These are phyloP conservation scores for Neurospora sp. DNA, from an alignment of 495 filamentous ascomycete species.

Conservation along the genomic window DNA sequence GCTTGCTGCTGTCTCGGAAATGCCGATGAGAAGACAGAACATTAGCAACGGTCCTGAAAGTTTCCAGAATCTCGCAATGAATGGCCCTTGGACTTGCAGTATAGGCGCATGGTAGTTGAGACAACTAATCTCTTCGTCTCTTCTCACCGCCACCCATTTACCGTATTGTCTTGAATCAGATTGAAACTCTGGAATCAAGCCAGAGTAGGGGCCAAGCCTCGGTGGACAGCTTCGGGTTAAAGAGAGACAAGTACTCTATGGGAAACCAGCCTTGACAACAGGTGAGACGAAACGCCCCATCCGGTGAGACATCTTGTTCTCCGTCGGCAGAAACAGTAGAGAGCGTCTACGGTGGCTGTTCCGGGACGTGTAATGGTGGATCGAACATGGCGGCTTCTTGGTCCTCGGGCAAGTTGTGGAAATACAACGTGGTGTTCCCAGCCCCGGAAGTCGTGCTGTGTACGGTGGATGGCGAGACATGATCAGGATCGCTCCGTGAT, in stretches of 20 bases:
- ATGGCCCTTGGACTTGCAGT: background rate
- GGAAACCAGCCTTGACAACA: background rate
- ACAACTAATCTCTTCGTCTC: background rate
- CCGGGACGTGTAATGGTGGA: background rate
- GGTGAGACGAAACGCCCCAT: background rate
- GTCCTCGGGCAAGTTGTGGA: background rate
- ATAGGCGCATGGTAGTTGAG: background rate
- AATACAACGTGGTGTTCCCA: background rate
- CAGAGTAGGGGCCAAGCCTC: background rate
- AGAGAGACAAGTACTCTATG: background rate
- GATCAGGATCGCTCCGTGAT: background rate
- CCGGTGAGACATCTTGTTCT: background rate
- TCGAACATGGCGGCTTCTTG: background rate
- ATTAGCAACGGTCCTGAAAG: background rate
- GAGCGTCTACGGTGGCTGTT: background rate
- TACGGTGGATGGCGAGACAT: constrained; percentile 9
- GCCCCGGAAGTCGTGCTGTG: background rate
- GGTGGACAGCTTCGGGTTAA: background rate
- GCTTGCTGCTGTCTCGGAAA: background rate
- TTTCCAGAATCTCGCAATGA: background rate
- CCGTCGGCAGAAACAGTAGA: background rate
- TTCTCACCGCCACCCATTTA: background rate
- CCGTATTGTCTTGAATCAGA: background rate
- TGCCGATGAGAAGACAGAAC: background rate
- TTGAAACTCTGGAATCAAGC: background rate